Conservation (phyloP, 345 rosid genomes). For the Euphorbia lathyris region DNA sequence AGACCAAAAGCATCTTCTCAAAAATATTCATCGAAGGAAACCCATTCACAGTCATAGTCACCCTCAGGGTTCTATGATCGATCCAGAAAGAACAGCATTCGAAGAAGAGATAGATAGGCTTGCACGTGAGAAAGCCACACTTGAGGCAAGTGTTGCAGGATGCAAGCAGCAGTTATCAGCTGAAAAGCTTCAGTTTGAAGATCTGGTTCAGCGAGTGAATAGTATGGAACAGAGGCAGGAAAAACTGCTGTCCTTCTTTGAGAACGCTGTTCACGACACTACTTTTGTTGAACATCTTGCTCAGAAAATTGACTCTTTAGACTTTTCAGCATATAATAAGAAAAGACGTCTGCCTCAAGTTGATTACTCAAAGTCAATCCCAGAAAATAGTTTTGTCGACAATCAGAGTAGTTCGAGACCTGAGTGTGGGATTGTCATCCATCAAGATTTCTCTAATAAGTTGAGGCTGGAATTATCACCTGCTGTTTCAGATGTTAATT, state of each 20-base stretch:
- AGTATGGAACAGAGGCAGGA: conserved; percentile 70
- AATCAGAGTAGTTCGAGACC: conserved; percentile 56
- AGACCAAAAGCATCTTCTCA: conserved; percentile 86
- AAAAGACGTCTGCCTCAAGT: conserved; percentile 71
- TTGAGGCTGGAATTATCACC: conserved; percentile 79
- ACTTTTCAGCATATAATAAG: conserved; percentile 66
- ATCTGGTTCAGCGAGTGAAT: conserved; percentile 45
- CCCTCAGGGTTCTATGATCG: conserved; percentile 46
- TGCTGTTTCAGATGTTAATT: conserved; percentile 73
- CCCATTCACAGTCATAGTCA: conserved; percentile 92
- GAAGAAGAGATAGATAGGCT: conserved; percentile 74
- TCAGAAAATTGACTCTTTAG: conserved; percentile 62
- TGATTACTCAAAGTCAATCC: conserved; percentile 53
- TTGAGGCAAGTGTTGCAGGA: conserved; percentile 57
- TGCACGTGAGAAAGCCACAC: conserved; percentile 56
- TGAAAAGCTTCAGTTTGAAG: conserved; percentile 60
- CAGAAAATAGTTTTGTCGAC: conserved; percentile 57
- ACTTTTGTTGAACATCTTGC: conserved; percentile 57
- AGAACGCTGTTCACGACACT: conserved; percentile 54
- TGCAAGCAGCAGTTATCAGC: conserved; percentile 53
- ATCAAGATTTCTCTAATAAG: conserved; percentile 69
- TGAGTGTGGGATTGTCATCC: conserved; percentile 60
- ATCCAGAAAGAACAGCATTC: conserved; percentile 65
- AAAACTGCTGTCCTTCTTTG: conserved; percentile 46
- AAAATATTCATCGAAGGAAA: conserved; percentile 80